Evolutionary conservation across 2,329 filamentous ascomycete genomes (phyloP).

Genomic region (Zalaria sp.): DNA sequence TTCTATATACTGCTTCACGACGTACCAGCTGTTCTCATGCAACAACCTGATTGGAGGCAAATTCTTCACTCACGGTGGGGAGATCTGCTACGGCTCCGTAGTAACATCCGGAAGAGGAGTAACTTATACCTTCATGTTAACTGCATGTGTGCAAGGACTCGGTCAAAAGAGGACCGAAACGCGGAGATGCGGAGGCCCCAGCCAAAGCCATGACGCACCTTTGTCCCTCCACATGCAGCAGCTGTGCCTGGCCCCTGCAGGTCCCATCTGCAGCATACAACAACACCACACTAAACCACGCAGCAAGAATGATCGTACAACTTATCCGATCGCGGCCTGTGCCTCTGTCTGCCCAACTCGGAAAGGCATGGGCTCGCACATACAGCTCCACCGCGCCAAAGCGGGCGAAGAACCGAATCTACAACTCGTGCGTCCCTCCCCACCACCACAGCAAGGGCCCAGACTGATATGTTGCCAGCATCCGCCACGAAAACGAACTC

Average conservation of each 20-base stretch:
- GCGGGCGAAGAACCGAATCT: constrained; percentile 7
- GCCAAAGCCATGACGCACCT: too few species aligned
- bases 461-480: constrained; percentile 10
- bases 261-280: background rate
- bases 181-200: background rate
- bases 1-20: too few species aligned
- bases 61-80: background rate
- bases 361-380: background rate
- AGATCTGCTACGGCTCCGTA: background rate
- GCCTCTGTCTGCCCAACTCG: background rate
- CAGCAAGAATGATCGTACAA: background rate
- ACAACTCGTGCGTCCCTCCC: constrained; percentile 5
- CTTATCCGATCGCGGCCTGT: background rate
- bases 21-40: background rate
- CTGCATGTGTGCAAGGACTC: background rate
- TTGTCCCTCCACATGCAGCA: too few species aligned
- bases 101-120: too few species aligned
- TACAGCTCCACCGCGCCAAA: constrained; percentile 7
- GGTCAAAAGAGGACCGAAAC: background rate
- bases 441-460: background rate
- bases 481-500: constrained; percentile 33
- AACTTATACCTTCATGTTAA: too few species aligned
- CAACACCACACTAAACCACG: background rate
- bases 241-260: background rate
- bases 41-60: background rate